These are phyloP conservation scores for Fusarium annulatum DNA, from an alignment of 2,329 filamentous ascomycete species.

Conservation along the genomic window DNA sequence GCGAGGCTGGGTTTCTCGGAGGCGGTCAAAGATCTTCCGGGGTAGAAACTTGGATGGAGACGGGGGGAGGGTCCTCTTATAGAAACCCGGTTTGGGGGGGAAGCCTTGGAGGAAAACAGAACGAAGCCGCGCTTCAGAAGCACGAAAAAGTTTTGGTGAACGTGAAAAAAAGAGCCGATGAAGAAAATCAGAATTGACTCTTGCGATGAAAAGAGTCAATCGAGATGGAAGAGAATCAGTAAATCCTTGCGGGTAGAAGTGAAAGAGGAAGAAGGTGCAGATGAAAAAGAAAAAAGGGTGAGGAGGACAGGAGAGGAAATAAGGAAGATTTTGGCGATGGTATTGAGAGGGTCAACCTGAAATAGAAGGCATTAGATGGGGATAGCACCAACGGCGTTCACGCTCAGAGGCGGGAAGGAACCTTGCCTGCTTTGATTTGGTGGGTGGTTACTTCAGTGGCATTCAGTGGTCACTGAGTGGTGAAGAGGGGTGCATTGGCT, in stretches of 20 bases:
- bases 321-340: slow-evolving; percentile 32
- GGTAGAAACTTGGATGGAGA: slow-evolving; percentile 36
- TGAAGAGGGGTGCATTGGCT: slow-evolving; percentile 13
- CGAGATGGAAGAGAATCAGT: slow-evolving; percentile 5
- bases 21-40: slow-evolving; percentile 45
- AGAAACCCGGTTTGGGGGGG: slow-evolving; percentile 3
- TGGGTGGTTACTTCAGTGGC: neutral
- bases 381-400: slow-evolving; percentile 23
- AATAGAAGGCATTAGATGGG: slow-evolving; percentile 19
- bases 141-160: neutral
- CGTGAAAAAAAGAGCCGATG: slow-evolving; percentile 2
- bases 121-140: neutral
- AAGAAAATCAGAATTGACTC: slow-evolving; percentile 19
- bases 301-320: slow-evolving; percentile 15
- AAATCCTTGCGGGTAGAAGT: slow-evolving; percentile 11
- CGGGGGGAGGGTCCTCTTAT: slow-evolving; percentile 35
- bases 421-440: slow-evolving; percentile 3
- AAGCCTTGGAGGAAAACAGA: neutral
- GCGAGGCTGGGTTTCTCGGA: slow-evolving; percentile 37
- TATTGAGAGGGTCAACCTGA: slow-evolving; percentile 30
- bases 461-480: neutral
- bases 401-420: slow-evolving; percentile 9
- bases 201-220: neutral
- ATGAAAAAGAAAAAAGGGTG: neutral
- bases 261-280: slow-evolving; percentile 1